Evolutionary conservation across 2,329 filamentous ascomycete species (phyloP).

Genomic region (Fusarium nisikadoi): DNA sequence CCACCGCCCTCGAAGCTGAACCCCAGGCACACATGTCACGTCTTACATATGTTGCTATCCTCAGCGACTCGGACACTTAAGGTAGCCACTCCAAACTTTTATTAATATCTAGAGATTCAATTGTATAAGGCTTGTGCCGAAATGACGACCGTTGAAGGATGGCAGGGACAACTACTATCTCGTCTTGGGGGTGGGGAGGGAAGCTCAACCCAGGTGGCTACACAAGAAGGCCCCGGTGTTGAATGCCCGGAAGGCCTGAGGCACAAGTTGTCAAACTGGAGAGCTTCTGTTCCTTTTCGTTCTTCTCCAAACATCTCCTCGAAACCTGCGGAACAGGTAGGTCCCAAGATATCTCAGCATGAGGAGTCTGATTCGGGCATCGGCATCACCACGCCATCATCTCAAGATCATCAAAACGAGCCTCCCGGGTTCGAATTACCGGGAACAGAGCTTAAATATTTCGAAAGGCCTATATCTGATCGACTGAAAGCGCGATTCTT

Average conservation of each 20-base stretch:
- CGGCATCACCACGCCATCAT: not conserved
- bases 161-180: not conserved
- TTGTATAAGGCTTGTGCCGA: not conserved
- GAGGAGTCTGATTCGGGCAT: not conserved
- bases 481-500: not conserved
- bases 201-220: not conserved
- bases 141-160: not conserved
- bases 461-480: accelerated
- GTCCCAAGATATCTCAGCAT: not conserved
- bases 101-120: accelerated
- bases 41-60: not conserved
- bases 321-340: not conserved
- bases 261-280: not conserved
- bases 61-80: accelerated
- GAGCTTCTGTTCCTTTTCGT: not conserved
- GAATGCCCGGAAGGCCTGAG: not conserved
- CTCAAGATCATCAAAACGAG: accelerated
- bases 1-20: not conserved
- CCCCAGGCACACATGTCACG: not conserved
- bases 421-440: accelerated
- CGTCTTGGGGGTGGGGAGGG: not conserved
- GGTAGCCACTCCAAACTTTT: accelerated
- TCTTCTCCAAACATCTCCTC: not conserved
- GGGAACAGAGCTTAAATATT: not conserved
- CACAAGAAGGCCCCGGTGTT: not conserved